phyloP scores from a whole-genome alignment of 441 rosid species.

The Gossypium trilobum region DNA sequence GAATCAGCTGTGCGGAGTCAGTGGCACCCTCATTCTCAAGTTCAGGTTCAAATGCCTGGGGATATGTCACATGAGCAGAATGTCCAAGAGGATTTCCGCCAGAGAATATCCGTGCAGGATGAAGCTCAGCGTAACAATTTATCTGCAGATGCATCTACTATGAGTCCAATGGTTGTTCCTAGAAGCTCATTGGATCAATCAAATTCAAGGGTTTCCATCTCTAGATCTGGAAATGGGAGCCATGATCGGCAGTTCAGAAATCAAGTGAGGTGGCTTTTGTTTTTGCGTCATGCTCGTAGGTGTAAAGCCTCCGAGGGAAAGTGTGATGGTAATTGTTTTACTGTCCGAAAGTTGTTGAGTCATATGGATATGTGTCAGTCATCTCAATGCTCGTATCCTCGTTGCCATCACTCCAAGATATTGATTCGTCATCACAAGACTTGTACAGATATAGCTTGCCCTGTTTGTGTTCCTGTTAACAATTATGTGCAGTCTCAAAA shows the following conservation, averaged over 20 bases:
- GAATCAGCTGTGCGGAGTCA: conserved; percentile 48
- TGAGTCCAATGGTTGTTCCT: conserved; percentile 36
- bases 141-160: conserved; percentile 53
- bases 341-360: conserved; percentile 61
- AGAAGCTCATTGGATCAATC: conserved; percentile 41
- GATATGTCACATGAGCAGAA: conserved; percentile 50
- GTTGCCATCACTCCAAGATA: conserved; percentile 67
- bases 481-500: conserved; percentile 43
- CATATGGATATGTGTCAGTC: conserved; percentile 72
- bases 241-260: conserved; percentile 63
- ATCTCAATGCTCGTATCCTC: conserved; percentile 61
- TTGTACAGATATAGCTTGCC: conserved; percentile 69
- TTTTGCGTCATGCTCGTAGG: conserved; percentile 80
- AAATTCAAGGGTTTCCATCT: conserved; percentile 33
- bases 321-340: conserved; percentile 64
- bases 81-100: conserved; percentile 68
- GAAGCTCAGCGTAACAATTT: conserved; percentile 73
- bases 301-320: conserved; percentile 88
- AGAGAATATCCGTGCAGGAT: conserved; percentile 61
- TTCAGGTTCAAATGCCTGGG: conserved; percentile 36
- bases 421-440: conserved; percentile 63
- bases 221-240: conserved; percentile 51
- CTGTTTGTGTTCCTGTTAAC: conserved; percentile 89
- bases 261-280: conserved; percentile 86
- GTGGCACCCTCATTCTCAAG: conserved; percentile 60